Evolutionary conservation across 2,329 filamentous ascomycete genomes (phyloP).

Genomic region (Helotiales sp.): DNA sequence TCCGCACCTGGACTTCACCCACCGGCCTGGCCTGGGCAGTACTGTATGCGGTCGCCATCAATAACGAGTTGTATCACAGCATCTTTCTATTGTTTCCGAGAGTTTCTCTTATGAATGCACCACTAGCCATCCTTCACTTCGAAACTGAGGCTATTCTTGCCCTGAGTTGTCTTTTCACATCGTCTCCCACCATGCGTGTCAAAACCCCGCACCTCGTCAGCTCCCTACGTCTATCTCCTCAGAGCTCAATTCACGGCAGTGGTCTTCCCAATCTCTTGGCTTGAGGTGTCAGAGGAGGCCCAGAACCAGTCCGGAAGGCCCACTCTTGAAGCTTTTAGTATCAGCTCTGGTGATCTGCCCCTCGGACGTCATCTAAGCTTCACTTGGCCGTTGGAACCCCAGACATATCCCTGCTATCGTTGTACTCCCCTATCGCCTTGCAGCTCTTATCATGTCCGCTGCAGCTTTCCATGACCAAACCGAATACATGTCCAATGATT

Average conservation of each 20-base stretch:
- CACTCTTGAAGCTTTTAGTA: not conserved
- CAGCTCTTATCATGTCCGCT: constrained; percentile 23
- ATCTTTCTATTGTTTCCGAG: no score
- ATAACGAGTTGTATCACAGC: not conserved
- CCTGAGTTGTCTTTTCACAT: no score
- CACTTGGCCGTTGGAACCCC: constrained; percentile 3
- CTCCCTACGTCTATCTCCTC: no score
- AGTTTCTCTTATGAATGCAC: no score
- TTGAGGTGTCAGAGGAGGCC: not conserved
- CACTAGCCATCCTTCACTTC: no score
- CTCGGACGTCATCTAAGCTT: constrained; percentile 5
- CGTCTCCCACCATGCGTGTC: no score
- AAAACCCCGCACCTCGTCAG: no score
- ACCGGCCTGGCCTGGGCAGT: not conserved
- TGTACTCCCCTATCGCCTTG: constrained; percentile 10
- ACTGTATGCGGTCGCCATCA: not conserved
- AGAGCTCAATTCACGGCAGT: not conserved
- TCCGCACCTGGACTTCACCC: not conserved
- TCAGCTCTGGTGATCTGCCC: not conserved
- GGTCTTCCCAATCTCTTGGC: not conserved
- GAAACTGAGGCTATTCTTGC: no score
- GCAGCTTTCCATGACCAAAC: constrained; percentile 1
- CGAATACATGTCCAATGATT: constrained; percentile 20
- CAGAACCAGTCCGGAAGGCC: not conserved
- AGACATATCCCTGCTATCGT: constrained; percentile 6